These are phyloP conservation scores for Aspergillus hortae DNA, from an alignment of 2,329 filamentous ascomycete species.

Conservation along the genomic window DNA sequence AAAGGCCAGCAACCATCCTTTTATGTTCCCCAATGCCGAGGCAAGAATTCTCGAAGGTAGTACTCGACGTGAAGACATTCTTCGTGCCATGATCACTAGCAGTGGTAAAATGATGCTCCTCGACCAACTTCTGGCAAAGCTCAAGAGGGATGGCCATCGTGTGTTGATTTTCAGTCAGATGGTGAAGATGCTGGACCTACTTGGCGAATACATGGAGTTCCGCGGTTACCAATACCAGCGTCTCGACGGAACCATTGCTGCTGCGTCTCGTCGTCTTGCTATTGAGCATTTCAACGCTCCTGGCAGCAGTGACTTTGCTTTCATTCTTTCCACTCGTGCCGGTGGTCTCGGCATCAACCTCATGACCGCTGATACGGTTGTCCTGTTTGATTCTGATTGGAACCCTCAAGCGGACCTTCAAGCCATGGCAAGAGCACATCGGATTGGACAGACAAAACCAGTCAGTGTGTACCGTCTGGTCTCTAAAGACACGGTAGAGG, in stretches of 20 bases:
- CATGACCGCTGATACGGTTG: conserved; percentile 97
- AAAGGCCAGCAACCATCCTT: conserved; percentile 97
- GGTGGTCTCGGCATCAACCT: conserved; percentile 98
- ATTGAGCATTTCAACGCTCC: conserved; percentile 99
- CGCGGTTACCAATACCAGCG: conserved; percentile 95
- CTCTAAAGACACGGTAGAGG: conserved; percentile 96
- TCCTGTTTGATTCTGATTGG: conserved; percentile 95
- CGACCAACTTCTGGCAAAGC: conserved; percentile 88
- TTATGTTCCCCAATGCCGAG: conserved; percentile 95
- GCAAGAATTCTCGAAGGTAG: conserved; percentile 81
- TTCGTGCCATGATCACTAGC: conserved; percentile 90
- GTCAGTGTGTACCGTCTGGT: conserved; percentile 96
- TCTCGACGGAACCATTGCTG: conserved; percentile 90
- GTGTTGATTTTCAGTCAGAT: conserved; percentile 99
- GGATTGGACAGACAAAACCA: conserved; percentile 93
- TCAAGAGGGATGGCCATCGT: conserved; percentile 89
- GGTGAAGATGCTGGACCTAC: conserved; percentile 97
- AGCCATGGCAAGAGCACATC: conserved; percentile 96
- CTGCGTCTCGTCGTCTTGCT: conserved; percentile 80
- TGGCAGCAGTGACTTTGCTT: conserved; percentile 92
- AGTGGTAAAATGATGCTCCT: conserved; percentile 99
- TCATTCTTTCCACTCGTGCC: conserved; percentile 88
- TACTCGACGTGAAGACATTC: conserved; percentile 77
- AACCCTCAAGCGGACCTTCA: conserved; percentile 97
- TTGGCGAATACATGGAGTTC: conserved; percentile 88